A percentile compares a stretch with the other conserved stretches of the same genome.
Conservation (phyloP, 23 red algal genomes). For the Chondrus crispus region DNA sequence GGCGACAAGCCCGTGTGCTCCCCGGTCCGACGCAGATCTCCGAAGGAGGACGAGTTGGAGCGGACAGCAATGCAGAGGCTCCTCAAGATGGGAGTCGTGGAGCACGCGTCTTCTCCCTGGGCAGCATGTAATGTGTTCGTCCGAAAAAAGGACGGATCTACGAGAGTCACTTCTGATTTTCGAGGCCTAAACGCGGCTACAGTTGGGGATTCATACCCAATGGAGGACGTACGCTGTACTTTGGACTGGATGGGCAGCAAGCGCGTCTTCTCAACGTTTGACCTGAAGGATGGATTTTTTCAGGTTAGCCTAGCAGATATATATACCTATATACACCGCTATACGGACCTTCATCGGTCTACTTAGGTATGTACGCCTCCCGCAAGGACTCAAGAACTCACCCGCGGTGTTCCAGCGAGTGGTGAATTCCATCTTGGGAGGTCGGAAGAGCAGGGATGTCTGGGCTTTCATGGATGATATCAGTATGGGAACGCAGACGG, state of each 20-base stretch:
- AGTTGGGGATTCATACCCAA: background rate
- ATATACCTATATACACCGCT: too few relatives aligned
- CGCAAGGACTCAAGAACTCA: too few relatives aligned
- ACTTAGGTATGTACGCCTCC: too few relatives aligned
- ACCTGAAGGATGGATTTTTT: conserved; percentile 53
- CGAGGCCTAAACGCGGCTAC: background rate
- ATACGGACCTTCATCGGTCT: too few relatives aligned
- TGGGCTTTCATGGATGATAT: background rate
- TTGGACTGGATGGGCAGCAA: conserved; percentile 26
- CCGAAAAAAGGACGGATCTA: background rate
- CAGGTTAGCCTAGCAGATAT: conserved; percentile 26
- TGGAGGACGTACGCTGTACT: background rate
- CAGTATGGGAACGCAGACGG: background rate
- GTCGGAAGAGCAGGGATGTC: background rate
- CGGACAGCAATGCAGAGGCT: background rate
- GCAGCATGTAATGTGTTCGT: conserved; percentile 21
- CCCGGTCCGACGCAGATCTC: background rate
- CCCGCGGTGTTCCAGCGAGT: too few relatives aligned
- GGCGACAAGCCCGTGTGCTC: background rate
- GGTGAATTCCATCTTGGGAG: background rate
- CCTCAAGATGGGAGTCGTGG: background rate
- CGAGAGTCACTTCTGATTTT: conserved; percentile 29
- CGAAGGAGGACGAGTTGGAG: background rate
- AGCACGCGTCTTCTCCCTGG: background rate
- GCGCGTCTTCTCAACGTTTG: background rate